A percentile compares a stretch with the other conserved stretches of the same genome.
Evolutionary conservation across 163 green algal species (phyloP).

Genomic region (Scenedesmus sp.): DNA sequence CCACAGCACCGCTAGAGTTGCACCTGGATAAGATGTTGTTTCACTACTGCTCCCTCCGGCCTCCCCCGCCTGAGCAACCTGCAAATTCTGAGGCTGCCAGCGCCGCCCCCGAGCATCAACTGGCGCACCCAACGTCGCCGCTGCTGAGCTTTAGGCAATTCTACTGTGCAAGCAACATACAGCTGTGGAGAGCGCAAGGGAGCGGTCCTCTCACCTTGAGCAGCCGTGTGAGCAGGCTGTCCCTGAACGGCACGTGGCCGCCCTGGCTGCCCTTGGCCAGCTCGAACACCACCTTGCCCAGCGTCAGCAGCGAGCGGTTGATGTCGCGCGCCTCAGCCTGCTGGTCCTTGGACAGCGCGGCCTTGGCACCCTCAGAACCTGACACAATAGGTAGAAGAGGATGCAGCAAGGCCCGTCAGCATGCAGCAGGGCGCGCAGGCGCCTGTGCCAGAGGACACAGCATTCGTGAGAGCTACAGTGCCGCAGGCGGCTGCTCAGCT

Average conservation of each 20-base stretch:
- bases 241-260: slow-evolving; percentile 92
- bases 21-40: too few relatives aligned
- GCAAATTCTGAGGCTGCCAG: too few relatives aligned
- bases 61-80: too few relatives aligned
- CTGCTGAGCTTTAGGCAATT: too few relatives aligned
- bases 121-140: too few relatives aligned
- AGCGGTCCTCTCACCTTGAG: slow-evolving; percentile 73
- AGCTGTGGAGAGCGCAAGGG: too few relatives aligned
- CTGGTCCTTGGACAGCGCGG: slow-evolving; percentile 32
- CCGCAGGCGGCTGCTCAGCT: background rate
- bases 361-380: slow-evolving; percentile 34
- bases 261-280: slow-evolving; percentile 77
- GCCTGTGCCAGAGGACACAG: too few relatives aligned
- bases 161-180: too few relatives aligned
- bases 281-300: slow-evolving; percentile 97
- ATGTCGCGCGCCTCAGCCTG: slow-evolving; percentile 72
- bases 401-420: background rate
- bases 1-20: too few relatives aligned
- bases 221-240: slow-evolving; percentile 97
- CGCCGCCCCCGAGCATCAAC: too few relatives aligned
- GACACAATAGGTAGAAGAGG: background rate
- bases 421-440: background rate
- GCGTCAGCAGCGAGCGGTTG: slow-evolving; percentile 96
- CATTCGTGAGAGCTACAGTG: too few relatives aligned
- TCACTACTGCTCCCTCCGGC: too few relatives aligned